Evolutionary conservation across 2,329 filamentous ascomycete genomes (phyloP), one percentile per base, ranked within the genome.

Genomic region (Hymenotorrendiella dingleyae): DNA sequence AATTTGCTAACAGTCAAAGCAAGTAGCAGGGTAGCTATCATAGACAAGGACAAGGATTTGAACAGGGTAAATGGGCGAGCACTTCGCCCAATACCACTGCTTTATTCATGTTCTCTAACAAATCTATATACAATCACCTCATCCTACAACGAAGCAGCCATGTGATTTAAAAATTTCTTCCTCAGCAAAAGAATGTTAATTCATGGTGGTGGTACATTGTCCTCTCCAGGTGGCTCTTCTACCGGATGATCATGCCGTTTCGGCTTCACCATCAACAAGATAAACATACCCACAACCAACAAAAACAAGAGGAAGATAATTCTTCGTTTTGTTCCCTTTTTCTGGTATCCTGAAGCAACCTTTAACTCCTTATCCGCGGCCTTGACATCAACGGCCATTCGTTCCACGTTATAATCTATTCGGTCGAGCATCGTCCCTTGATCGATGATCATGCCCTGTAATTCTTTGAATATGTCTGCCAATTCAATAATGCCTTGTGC

Each of bases 401-500:
- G 78, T 67, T 98, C 93, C 40, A 98, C 89, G 57, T 98, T 98
- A 68, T 96, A 98, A 65, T 98, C 94, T 57, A 94, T 94, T 58
- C 93, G 83, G 64, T 94, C 90, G 17, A 95, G 74, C 76, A 94
- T 86, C 11, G 87, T 93, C 40, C 88, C 88, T 64, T 93, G 86
- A 60, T 93, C 86, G 53, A 94, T 90, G 55, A 94, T 88, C 90
- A 98, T 97, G 36, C 75, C 83, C 65, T 98, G 93, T 22, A 98
- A 71, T 58, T 98, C 93, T 49, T 94, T 87, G 70, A 98, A 98
- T 38, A 98, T 87, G 62, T 96, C 93, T 4, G 91, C 87, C 6
- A 98, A 72, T 62, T 97, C 91, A 58, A 98, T 97, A 64, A 98
- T 97, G 45, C 93, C 91, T 62, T 96, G 90, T 2, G 93, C 93